Conservation (phyloP, 768 basidiomycete genomes). For the Austroboletus eburneus region DNA sequence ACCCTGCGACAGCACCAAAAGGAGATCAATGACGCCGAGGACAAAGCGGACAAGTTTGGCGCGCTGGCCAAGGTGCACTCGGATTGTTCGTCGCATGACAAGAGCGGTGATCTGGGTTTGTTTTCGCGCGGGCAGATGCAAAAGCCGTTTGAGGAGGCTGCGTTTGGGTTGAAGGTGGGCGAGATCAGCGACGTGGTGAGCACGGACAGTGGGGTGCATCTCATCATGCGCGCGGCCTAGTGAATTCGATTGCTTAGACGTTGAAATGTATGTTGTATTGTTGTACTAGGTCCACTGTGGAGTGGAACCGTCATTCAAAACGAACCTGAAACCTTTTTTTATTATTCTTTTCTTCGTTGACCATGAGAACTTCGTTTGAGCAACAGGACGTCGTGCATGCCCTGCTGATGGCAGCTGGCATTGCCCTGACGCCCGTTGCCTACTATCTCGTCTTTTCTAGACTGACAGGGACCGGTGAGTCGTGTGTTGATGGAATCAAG, state of each 20-base stretch:
- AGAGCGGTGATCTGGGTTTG: slow-evolving; percentile 83
- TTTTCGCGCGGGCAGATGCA: slow-evolving; percentile 93
- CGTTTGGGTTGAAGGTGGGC: slow-evolving; percentile 66
- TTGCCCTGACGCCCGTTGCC: slow-evolving; percentile 11
- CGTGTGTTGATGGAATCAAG: slow-evolving; percentile 4
- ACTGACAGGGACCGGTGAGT: slow-evolving; percentile 13
- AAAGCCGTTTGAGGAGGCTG: slow-evolving; percentile 91
- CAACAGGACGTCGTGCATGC: slow-evolving; percentile 7
- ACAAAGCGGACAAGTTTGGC: slow-evolving; percentile 59
- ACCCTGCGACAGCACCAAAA: slow-evolving; percentile 63
- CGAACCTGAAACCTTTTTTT: too few relatives aligned
- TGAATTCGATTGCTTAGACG: too few relatives aligned
- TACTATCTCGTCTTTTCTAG: slow-evolving; percentile 16
- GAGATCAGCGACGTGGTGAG: slow-evolving; percentile 79
- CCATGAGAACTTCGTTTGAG: slow-evolving; percentile 4
- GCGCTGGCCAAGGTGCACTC: slow-evolving; percentile 73
- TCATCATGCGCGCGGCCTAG: slow-evolving; percentile 82
- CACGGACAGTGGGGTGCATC: slow-evolving; percentile 93
- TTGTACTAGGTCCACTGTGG: too few relatives aligned
- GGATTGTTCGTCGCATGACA: slow-evolving; percentile 83
- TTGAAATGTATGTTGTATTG: too few relatives aligned
- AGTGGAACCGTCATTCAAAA: neutral
- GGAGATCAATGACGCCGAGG: slow-evolving; percentile 47
- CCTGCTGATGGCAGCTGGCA: slow-evolving; percentile 6
- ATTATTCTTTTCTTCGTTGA: too few relatives aligned